phyloP scores from a whole-genome alignment of 225 moss, liverwort and hornwort genomes.

The Pleurozium schreberi region DNA sequence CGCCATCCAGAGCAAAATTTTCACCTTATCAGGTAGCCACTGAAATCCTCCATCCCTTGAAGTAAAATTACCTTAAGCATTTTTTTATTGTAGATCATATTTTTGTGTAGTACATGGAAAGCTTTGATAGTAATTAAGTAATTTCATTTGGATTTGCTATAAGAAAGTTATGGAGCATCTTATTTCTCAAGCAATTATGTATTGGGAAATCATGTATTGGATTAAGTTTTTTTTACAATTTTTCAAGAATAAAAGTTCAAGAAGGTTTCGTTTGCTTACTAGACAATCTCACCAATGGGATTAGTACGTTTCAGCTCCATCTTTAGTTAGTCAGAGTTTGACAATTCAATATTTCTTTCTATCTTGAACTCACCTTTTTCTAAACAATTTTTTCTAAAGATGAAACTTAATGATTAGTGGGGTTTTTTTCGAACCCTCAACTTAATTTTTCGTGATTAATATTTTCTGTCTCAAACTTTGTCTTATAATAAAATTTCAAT shows the following conservation, averaged over 20 bases:
- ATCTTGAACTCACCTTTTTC: not conserved
- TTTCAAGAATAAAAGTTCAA: not conserved
- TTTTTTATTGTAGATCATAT: not conserved
- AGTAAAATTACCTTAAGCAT: not conserved
- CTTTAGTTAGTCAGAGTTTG: no score
- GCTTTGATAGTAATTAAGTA: not conserved
- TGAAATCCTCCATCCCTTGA: not conserved
- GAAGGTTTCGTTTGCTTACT: rapidly evolving
- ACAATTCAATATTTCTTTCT: no score
- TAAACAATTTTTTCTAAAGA: rapidly evolving
- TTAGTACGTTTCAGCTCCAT: no score
- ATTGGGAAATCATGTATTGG: not conserved
- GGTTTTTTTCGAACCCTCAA: not conserved
- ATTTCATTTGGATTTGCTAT: not conserved
- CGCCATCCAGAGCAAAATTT: not conserved
- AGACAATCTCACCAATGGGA: not conserved
- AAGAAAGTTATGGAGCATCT: not conserved
- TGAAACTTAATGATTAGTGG: not conserved
- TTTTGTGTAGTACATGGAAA: not conserved
- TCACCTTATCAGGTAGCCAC: rapidly evolving
- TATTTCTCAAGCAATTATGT: rapidly evolving
- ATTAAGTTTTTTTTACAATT: not conserved
- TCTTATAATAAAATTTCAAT: rapidly evolving
- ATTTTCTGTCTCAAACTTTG: rapidly evolving
- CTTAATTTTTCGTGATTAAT: not conserved